Percentiles rank a stretch among this genome's conserved stretches.
These are phyloP conservation scores for Effrenium voratum DNA, from an alignment of 73 alveolate genomes.

Conservation along the genomic window DNA sequence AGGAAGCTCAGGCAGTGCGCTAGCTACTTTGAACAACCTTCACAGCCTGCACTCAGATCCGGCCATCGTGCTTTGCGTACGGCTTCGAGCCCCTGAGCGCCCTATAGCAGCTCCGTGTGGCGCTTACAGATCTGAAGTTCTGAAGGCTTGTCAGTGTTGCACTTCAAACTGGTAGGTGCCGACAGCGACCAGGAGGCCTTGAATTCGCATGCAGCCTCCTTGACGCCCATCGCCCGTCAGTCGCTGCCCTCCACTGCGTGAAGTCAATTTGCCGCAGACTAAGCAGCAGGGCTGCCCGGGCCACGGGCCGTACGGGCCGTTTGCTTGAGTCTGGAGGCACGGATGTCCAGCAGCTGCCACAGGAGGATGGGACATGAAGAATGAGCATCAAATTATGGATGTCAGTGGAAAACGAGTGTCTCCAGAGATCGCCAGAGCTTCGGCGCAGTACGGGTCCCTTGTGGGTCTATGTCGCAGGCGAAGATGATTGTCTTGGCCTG, in stretches of 20 bases:
- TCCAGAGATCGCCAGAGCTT: neutral
- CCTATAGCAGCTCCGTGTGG: neutral
- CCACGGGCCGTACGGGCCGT: neutral
- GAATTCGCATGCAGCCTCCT: too few species aligned
- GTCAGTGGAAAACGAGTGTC: neutral
- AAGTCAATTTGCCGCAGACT: slow-evolving; percentile 12
- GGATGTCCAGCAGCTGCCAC: slow-evolving; percentile 10
- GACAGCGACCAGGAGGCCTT: too few species aligned
- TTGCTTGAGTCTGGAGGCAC: neutral
- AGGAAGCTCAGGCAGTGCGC: neutral
- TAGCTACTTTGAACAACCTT: neutral
- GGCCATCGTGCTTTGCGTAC: slow-evolving; percentile 39
- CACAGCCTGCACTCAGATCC: neutral
- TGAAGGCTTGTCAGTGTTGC: neutral
- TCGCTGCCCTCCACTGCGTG: slow-evolving; percentile 61
- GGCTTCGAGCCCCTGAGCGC: neutral
- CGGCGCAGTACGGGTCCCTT: neutral
- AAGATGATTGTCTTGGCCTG: neutral
- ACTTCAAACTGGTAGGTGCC: neutral
- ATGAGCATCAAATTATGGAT: neutral
- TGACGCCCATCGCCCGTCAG: neutral
- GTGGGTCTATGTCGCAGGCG: neutral
- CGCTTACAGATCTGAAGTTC: neutral
- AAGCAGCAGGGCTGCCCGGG: neutral
- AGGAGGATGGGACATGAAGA: neutral